Base-by-base conservation (phyloP, 306 rosid genomes). In the Morella rubra region DNA sequence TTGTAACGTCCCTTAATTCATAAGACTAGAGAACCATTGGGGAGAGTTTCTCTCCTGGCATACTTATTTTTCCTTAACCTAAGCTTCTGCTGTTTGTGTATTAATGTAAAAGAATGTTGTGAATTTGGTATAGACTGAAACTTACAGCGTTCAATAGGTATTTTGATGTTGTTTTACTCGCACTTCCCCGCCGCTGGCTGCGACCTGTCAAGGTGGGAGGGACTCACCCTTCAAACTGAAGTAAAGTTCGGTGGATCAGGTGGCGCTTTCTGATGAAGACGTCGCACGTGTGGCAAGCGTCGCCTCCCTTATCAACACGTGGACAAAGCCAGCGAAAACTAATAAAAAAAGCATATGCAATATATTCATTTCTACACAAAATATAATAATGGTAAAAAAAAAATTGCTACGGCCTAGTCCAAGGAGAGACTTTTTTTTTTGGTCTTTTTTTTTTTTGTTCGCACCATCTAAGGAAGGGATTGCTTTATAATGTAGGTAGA, bases 161-260 rank as follows among this genome's bases (percentile, higher is more conserved):
- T 24, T 64, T 69, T 19, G 77, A 59, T 9, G 77, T 67, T 73
- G 70, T 86, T 76, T 78, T 70, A 72, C 73, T 81, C 77, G 59
- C 62, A 76, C 75, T 22, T 73, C 55, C 56, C 22, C 68, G 62
- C 47, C n/a, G n/a, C 8, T 44, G 41, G n/a, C 56, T 66, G 51
- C 19, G 18, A 54, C 37, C 59, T 73, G 54, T 47, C 27, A 51
- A 4, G 62, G 75, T 75, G 78, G 15, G 69, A 78, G 77, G 67
- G 75, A 83, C 85, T 66, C 83, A 85, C 83, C 83, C 92, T 86
- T 89, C 83, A 64, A 71, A 77, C 82, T 56, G 80, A 89, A 91
- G 93, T 86, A 86, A 90, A 45, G 51, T 41, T 37, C 20, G 78
- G 82, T 77, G 1, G 94, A 73, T 88, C 84, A 79, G 83, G 72